A percentile compares a stretch with the other conserved stretches of the same genome.
phyloP scores from a whole-genome alignment of 2,329 filamentous ascomycete species.

The Tolypocladium amazonense region DNA sequence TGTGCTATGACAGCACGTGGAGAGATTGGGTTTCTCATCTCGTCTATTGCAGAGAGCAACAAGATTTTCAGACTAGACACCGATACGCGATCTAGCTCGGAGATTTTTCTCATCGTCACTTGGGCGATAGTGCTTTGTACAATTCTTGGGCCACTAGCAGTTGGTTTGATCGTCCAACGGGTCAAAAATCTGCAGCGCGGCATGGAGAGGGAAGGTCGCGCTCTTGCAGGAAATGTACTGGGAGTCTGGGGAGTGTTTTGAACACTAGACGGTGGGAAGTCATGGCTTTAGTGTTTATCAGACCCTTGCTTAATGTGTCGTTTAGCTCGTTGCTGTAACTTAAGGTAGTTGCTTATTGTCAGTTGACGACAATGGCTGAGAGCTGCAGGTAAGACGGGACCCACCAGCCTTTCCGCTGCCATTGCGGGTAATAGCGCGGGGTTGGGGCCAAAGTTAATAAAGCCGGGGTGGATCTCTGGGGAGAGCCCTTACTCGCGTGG shows the following conservation, averaged over 20 bases:
- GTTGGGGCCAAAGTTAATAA: no score
- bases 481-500: no score
- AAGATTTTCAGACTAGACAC: not conserved
- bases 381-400: no score
- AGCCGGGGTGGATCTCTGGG: no score
- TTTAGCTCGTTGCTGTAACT: no score
- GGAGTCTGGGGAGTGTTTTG: not conserved
- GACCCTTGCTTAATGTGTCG: no score
- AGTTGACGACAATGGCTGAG: no score
- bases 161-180: not conserved
- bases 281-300: no score
- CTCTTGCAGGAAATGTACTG: not conserved
- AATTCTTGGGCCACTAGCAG: not conserved
- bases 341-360: no score
- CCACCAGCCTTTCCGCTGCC: no score
- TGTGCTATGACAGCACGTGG: slow-evolving; percentile 2
- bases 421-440: no score
- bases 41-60: slow-evolving; percentile 5
- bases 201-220: not conserved
- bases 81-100: not conserved
- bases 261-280: no score
- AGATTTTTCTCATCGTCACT: not conserved
- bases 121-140: not conserved
- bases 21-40: slow-evolving; percentile 5
- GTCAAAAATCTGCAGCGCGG: not conserved